These are phyloP conservation scores for Amanita pallidorosea DNA, from an alignment of 768 basidiomycete genomes.

Conservation along the genomic window DNA sequence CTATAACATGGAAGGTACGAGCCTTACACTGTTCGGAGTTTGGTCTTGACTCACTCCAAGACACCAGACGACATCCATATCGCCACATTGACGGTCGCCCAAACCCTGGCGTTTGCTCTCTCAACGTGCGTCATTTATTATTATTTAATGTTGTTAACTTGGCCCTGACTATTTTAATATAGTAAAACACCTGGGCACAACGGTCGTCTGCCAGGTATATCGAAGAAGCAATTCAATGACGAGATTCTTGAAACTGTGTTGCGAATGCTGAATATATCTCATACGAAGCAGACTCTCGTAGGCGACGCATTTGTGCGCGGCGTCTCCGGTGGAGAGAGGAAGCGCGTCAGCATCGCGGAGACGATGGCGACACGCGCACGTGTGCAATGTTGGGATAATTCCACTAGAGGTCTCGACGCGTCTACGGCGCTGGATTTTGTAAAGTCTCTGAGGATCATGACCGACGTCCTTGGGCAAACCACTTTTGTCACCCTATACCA, in stretches of 20 bases:
- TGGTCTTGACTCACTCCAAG: not conserved
- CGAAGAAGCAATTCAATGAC: slow-evolving; percentile 44
- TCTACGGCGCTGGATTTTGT: slow-evolving; percentile 85
- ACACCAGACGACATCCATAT: slow-evolving; percentile 67
- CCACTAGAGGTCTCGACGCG: slow-evolving; percentile 73
- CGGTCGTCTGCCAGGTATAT: slow-evolving; percentile 58
- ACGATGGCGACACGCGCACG: slow-evolving; percentile 78
- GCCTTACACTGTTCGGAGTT: not conserved
- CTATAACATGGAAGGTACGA: slow-evolving; percentile 66
- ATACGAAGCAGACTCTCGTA: slow-evolving; percentile 70
- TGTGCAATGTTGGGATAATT: slow-evolving; percentile 78
- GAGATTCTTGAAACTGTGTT: slow-evolving; percentile 54
- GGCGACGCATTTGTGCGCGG: slow-evolving; percentile 84
- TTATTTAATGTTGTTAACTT: not conserved
- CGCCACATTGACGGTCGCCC: slow-evolving; percentile 69
- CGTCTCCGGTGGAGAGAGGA: slow-evolving; percentile 72
- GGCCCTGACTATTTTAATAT: not conserved
- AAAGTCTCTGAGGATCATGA: slow-evolving; percentile 69
- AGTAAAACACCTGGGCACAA: slow-evolving; percentile 65
- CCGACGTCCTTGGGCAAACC: slow-evolving; percentile 72
- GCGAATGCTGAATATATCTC: slow-evolving; percentile 74
- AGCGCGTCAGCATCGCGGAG: slow-evolving; percentile 76
- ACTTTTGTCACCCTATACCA: slow-evolving; percentile 81
- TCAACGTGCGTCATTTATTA: slow-evolving; percentile 35
- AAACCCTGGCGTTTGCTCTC: slow-evolving; percentile 63